Percentiles rank a stretch among this genome's conserved stretches.
These are phyloP conservation scores for Dioscorea alata DNA, from an alignment of 106 monocot genomes.

Conservation along the genomic window DNA sequence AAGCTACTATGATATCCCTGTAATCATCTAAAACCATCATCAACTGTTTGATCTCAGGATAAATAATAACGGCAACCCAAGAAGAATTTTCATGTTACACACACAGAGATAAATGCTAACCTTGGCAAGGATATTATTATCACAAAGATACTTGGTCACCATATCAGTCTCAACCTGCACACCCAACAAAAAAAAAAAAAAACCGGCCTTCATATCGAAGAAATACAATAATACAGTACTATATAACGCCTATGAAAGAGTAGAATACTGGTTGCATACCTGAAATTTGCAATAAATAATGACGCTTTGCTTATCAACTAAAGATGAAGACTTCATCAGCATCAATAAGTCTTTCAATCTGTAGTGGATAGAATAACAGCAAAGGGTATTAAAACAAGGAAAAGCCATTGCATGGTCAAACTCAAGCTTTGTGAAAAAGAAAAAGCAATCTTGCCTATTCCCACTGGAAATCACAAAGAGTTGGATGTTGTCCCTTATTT, in stretches of 20 bases:
- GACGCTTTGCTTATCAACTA: constrained; percentile 61
- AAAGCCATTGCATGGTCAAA: no score
- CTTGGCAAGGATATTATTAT: constrained; percentile 82
- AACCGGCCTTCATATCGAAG: not conserved
- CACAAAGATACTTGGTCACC: constrained; percentile 75
- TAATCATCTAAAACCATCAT: not conserved
- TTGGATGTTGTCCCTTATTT: constrained; percentile 82
- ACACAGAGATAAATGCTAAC: constrained; percentile 20
- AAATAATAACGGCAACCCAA: no score
- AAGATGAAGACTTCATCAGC: constrained; percentile 66
- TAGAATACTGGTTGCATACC: constrained; percentile 21
- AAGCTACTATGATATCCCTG: constrained; percentile 89
- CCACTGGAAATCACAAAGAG: constrained; percentile 55
- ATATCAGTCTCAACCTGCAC: constrained; percentile 83
- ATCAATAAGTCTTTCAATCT: constrained; percentile 81
- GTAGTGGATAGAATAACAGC: not conserved
- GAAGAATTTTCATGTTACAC: no score
- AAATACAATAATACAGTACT: not conserved
- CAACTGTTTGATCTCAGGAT: no score
- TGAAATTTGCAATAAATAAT: constrained; percentile 99
- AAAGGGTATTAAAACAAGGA: no score
- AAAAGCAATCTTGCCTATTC: constrained; percentile 44
- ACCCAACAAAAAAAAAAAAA: not conserved
- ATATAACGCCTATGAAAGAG: no score
- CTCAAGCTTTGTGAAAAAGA: no score